Percentiles rank a stretch among this genome's conserved stretches.
Conservation (phyloP, 345 rosid species). For the Citrus sp. region DNA sequence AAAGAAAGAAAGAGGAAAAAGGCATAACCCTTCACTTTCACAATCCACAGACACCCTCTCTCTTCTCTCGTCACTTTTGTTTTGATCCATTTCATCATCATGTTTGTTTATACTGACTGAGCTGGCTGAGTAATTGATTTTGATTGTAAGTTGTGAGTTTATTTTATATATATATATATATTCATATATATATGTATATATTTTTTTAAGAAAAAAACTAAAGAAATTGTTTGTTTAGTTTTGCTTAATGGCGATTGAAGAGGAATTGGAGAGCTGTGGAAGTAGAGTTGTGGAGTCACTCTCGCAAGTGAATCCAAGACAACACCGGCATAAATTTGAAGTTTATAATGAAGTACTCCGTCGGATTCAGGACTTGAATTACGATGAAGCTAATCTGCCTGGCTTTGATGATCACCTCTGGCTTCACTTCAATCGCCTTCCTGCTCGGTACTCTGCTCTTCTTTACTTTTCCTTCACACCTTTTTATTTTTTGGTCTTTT, state of each 20-base stretch:
- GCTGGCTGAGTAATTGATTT: neutral
- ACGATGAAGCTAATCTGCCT: constrained; percentile 64
- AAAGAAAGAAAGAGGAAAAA: too few species aligned
- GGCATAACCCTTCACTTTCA: neutral
- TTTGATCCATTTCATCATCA: neutral
- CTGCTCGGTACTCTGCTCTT: constrained; percentile 61
- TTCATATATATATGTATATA: too few species aligned
- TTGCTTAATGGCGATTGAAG: constrained; percentile 72
- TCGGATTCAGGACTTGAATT: constrained; percentile 66
- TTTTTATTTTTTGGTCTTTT: neutral
- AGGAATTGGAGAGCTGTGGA: constrained; percentile 85
- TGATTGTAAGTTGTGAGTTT: neutral
- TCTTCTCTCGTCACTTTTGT: neutral
- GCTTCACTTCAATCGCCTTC: constrained; percentile 96
- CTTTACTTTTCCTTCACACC: neutral
- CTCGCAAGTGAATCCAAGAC: constrained; percentile 57
- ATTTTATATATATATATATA: too few species aligned
- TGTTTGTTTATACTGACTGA: neutral
- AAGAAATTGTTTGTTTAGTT: neutral
- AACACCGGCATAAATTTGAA: constrained; percentile 76
- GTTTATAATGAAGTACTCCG: constrained; percentile 74
- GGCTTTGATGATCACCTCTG: constrained; percentile 95
- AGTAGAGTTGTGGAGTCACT: constrained; percentile 66
- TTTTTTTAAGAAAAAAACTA: too few species aligned
- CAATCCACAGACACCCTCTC: neutral